These are phyloP conservation scores for Parachaetomium inaequale DNA, from an alignment of 495 filamentous ascomycete species.

Conservation along the genomic window DNA sequence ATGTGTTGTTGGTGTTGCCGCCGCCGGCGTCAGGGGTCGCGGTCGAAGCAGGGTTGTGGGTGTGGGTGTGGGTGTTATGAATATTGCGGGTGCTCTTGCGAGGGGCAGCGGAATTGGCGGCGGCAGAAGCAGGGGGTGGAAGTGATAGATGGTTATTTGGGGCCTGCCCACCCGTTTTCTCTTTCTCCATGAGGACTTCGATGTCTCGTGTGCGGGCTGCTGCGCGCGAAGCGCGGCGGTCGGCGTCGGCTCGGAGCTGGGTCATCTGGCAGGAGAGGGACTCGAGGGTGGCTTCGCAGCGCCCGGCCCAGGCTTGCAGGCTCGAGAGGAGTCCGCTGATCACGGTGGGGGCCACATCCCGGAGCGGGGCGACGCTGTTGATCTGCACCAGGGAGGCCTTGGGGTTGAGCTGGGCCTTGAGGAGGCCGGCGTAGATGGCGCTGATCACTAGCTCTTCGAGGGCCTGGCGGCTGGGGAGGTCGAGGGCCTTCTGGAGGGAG, in stretches of 20 bases:
- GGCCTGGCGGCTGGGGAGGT: constrained; percentile 60
- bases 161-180: constrained; percentile 37
- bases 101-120: background rate
- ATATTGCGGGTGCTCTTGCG: background rate
- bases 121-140: background rate
- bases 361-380: constrained; percentile 74
- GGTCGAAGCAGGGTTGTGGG: background rate
- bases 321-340: constrained; percentile 62
- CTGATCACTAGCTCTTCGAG: constrained; percentile 89
- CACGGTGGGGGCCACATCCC: constrained; percentile 69
- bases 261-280: constrained; percentile 72
- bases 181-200: constrained; percentile 44
- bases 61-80: background rate
- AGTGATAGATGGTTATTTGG: background rate
- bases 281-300: constrained; percentile 69
- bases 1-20: constrained; percentile 6
- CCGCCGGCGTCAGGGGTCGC: constrained; percentile 24
- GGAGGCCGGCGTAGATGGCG: constrained; percentile 79
- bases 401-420: constrained; percentile 79
- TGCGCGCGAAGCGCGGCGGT: constrained; percentile 51
- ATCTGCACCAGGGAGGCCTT: constrained; percentile 66
- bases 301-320: constrained; percentile 68
- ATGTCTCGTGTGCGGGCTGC: constrained; percentile 45
- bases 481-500: constrained; percentile 61
- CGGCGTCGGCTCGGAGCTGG: constrained; percentile 52